phyloP scores from a whole-genome alignment of 305 asterid species.

The Striga hermonthica region DNA sequence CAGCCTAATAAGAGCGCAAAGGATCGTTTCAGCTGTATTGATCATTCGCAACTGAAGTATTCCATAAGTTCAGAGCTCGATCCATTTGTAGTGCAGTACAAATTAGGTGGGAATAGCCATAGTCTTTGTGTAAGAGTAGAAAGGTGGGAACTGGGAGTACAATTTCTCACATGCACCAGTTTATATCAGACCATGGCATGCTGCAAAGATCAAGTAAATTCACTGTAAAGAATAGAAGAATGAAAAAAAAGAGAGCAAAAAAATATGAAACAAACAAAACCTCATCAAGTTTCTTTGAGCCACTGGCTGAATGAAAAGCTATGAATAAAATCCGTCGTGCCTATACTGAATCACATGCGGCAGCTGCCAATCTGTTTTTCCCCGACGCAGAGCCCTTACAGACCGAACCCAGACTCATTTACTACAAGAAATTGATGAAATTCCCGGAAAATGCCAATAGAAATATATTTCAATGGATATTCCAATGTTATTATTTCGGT shows the following conservation, averaged over 20 bases:
- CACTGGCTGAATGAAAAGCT: constrained; percentile 39
- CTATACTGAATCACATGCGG: constrained; percentile 56
- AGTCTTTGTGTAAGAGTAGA: constrained; percentile 38
- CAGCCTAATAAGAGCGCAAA: not conserved
- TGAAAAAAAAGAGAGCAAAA: constrained; percentile 17
- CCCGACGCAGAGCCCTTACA: constrained; percentile 42
- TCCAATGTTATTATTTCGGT: too few relatives aligned
- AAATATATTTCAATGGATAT: too few relatives aligned
- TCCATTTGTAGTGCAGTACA: constrained; percentile 46
- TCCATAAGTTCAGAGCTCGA: constrained; percentile 41
- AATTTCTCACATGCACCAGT: too few relatives aligned
- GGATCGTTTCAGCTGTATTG: constrained; percentile 40
- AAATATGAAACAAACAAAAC: constrained; percentile 31
- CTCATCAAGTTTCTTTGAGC: constrained; percentile 46
- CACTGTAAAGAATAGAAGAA: constrained; percentile 22
- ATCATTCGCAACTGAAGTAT: constrained; percentile 42
- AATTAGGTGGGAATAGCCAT: constrained; percentile 1
- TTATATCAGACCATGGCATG: too few relatives aligned
- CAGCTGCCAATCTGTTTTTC: constrained; percentile 56
- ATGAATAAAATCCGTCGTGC: constrained; percentile 41
- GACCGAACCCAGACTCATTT: too few relatives aligned
- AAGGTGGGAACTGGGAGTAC: constrained; percentile 43
- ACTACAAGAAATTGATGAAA: too few relatives aligned
- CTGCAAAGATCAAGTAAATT: constrained; percentile 27
- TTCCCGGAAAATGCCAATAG: too few relatives aligned